Base-by-base conservation (phyloP, 345 rosid species). In the Eucalyptus pauciflora region DNA sequence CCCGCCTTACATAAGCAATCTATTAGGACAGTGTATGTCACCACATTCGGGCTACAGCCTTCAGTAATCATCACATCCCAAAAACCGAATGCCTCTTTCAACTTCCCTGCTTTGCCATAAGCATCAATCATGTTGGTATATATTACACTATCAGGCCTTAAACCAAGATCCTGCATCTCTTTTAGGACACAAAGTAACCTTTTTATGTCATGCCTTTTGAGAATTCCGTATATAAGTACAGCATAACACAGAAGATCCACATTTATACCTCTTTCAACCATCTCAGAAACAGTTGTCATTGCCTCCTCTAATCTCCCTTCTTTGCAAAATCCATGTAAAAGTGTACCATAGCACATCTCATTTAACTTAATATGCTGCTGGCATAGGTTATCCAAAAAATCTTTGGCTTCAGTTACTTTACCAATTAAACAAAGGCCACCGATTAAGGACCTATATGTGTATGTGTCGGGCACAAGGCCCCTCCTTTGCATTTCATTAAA, bases 61-160 rank as follows among this genome's bases (percentile, higher is more conserved):
- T 98, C 98, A 17, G 87, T 92, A 33, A 93, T 89, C 99, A 97
- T 96, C 91, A 94, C 87, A 93, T 98, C 96, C 98, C 94, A 94
- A 90, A 95, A 89, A 58, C 93, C 94, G 45, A 94, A 90, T 25
- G 96, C 99, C 91, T 92, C 93, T 91, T 92, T 92, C 60, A 98
- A 87, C 89, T 96, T 94, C 90, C 98, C 98, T 3, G 91, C 91
- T 94, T 96, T 96, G 91, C 95, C 90, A 85, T 94, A 94, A 80
- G 96, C 96, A 91, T 95, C 98, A 60, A 98, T 97, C 97, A 97
- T 95, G 93, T 95, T 95, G 86, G 99, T 96, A 62, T 95, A 97
- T 27, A 94, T 94, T 87, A 94, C 93, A 85, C 76, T 90, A 91
- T 98, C 99, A 64, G 99, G 99, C 91, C 88, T 95, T 89, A 97